Conservation (phyloP, 306 rosid genomes). For the Parietaria judaica region DNA sequence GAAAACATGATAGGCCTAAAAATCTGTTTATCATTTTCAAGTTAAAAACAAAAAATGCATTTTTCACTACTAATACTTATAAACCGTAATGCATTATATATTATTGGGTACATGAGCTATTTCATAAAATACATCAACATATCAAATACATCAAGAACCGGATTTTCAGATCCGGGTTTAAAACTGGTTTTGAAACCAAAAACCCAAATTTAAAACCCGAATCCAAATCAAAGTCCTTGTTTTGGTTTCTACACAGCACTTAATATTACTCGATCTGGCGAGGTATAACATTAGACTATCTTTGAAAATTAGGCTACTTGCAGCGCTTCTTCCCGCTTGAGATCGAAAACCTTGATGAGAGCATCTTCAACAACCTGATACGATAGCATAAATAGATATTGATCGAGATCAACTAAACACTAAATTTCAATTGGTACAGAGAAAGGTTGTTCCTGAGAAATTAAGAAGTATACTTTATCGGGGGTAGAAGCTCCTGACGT, state of each 20-base stretch:
- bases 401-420: background rate
- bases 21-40: too few relatives aligned
- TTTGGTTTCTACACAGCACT: background rate
- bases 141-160: too few relatives aligned
- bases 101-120: too few relatives aligned
- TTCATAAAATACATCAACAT: too few relatives aligned
- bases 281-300: background rate
- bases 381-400: background rate
- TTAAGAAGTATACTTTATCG: conserved; percentile 64
- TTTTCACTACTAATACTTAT: too few relatives aligned
- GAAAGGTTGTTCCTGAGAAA: background rate
- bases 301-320: conserved; percentile 35
- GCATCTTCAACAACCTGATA: conserved; percentile 76
- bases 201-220: too few relatives aligned
- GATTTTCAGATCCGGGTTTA: too few relatives aligned
- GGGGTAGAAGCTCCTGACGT: conserved; percentile 99
- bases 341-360: conserved; percentile 70
- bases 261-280: conserved; percentile 12
- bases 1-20: too few relatives aligned
- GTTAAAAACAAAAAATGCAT: too few relatives aligned
- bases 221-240: too few relatives aligned
- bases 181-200: too few relatives aligned
- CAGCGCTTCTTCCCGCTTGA: conserved; percentile 74
- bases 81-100: too few relatives aligned
- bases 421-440: background rate